Base-by-base conservation (phyloP, 768 basidiomycete genomes). In the Russula earlei region DNA sequence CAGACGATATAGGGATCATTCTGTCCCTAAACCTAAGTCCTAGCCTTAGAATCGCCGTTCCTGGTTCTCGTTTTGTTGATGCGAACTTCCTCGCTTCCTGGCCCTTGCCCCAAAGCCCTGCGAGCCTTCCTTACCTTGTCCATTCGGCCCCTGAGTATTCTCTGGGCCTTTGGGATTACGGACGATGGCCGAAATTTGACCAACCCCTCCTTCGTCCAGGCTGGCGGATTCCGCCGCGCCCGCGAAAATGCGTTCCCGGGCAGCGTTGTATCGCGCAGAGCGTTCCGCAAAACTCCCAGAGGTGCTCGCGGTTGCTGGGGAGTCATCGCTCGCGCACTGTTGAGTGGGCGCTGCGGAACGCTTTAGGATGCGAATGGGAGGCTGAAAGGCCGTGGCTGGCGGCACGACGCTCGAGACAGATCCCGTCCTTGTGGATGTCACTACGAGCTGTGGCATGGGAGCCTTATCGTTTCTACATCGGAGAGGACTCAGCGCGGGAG, bases 241-340 rank as follows among this genome's bases (percentile, higher is more conserved):
- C 2, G 64, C 81, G 58, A 89, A 90, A 50, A 90, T 89, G 20
- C 87, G 76, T 52, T 83, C 80, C 25, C 87, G 72, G 3, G 87
- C 86, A 19, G 81, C 84, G 54, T 83, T 77, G 66, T 90, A 90
- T 52, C 81, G 77, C 17, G 79, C 83, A 66, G 87, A 86, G 40
- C 86, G 78, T 53, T 86, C 83, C 33, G 80, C 76, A 3, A 85
- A 70, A 4, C 77, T 60, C 9, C 69, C 64, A 9, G 61, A 72
- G 58, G 11, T 31, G 29, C 10, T 67, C 56, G 29, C 71, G 51
- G 62, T 56, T 0, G 65, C 58, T 12, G 65, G 55, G 1, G 67
- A 22, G 4, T 62, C 31, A 1, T 65, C 56, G 7, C 59, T 29
- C 12, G 55, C 38, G 1, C 62, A 51, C 7, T 63, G 40, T 14